These are phyloP conservation scores for Gardenia jasminoides DNA, from an alignment of 257 asterid species.

Conservation along the genomic window DNA sequence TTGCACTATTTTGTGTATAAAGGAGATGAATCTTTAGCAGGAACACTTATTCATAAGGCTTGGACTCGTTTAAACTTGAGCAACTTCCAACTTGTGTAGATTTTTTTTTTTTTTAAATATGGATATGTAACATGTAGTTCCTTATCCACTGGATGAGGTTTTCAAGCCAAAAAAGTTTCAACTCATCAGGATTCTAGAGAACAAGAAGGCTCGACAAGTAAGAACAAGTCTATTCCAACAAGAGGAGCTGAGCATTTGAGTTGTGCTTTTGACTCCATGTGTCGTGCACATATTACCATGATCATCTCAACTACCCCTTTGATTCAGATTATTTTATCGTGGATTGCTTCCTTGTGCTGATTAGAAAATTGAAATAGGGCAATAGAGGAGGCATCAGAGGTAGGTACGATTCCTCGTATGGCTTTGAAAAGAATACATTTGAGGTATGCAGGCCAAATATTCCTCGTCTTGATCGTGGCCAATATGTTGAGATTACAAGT, in stretches of 20 bases:
- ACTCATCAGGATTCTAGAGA: too few species aligned
- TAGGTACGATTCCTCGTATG: not conserved
- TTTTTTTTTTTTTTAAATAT: too few species aligned
- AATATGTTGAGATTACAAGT: not conserved
- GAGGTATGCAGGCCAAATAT: not conserved
- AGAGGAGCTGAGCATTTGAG: not conserved
- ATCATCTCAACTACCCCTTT: not conserved
- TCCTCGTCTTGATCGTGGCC: not conserved
- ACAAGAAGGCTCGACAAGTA: too few species aligned
- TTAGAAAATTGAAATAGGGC: not conserved
- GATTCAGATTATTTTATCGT: not conserved
- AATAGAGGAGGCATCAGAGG: not conserved
- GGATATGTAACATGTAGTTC: too few species aligned
- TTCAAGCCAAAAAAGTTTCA: too few species aligned
- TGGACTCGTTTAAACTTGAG: too few species aligned
- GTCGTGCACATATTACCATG: not conserved
- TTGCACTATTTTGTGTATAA: too few species aligned
- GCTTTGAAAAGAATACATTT: not conserved
- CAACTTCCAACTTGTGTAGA: too few species aligned
- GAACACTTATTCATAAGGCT: too few species aligned
- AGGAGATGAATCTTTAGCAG: too few species aligned
- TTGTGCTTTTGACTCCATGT: not conserved
- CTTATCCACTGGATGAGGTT: too few species aligned
- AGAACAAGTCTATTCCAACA: not conserved
- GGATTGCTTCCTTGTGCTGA: constrained; percentile 2